Conservation (phyloP, 768 basidiomycete species). For the Termitomyces sp. region DNA sequence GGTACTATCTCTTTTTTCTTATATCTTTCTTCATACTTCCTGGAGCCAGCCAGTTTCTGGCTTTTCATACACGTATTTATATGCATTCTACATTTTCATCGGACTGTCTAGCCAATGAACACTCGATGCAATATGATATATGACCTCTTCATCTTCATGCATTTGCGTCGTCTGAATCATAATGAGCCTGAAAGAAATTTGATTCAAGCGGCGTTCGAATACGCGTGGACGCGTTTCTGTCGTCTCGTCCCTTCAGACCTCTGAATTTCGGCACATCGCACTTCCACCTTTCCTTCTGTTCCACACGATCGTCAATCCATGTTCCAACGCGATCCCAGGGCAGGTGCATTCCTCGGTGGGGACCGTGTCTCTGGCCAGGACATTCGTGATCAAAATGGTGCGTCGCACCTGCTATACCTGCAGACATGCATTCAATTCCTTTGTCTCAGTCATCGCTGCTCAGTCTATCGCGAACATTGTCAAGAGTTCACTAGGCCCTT, state of each 20-base stretch:
- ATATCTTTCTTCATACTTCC: neutral
- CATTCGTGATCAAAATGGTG: slow-evolving; percentile 96
- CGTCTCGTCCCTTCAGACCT: slow-evolving; percentile 5
- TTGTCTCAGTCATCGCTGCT: slow-evolving; percentile 79
- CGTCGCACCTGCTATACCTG: slow-evolving; percentile 17
- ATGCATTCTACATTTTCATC: slow-evolving; percentile 11
- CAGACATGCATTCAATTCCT: slow-evolving; percentile 6
- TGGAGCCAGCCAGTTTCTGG: slow-evolving; percentile 6
- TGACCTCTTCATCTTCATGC: no score
- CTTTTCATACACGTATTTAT: slow-evolving; percentile 10
- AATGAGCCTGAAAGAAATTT: slow-evolving; percentile 15
- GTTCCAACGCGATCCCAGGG: slow-evolving; percentile 90
- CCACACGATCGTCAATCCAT: slow-evolving; percentile 35
- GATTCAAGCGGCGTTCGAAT: slow-evolving; percentile 24
- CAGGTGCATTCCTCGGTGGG: slow-evolving; percentile 91
- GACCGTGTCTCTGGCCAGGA: slow-evolving; percentile 94
- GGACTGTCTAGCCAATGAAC: slow-evolving; percentile 14
- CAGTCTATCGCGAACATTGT: slow-evolving; percentile 97
- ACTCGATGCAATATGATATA: neutral
- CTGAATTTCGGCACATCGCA: slow-evolving; percentile 2
- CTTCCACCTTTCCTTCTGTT: slow-evolving; percentile 5
- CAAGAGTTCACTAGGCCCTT: slow-evolving; percentile 92
- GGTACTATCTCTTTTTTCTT: neutral
- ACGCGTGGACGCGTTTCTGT: slow-evolving; percentile 25
- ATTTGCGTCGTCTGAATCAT: no score